Evolutionary conservation across 805 yeast species (phyloP).

Genomic region (Saturnispora sanitii): DNA sequence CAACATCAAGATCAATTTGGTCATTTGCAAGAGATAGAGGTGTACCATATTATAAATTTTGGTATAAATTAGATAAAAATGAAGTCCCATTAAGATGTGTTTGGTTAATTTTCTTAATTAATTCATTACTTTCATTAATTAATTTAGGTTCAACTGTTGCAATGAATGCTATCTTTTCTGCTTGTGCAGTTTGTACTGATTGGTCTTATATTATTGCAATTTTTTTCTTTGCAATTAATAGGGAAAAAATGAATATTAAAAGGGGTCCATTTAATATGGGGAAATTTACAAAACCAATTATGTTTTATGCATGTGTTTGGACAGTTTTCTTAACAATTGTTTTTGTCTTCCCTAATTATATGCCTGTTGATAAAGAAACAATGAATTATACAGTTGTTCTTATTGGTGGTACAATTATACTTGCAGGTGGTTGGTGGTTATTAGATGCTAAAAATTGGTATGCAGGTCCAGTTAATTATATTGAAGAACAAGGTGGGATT

Average conservation of each 20-base stretch:
- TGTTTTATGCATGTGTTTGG: constrained; percentile 35
- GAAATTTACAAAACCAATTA: constrained; percentile 30
- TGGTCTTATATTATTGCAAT: constrained; percentile 42
- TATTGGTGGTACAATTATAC: constrained; percentile 31
- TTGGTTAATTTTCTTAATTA: constrained; percentile 32
- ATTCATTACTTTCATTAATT: constrained; percentile 37
- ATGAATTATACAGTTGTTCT: constrained; percentile 51
- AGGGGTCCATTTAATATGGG: constrained; percentile 45
- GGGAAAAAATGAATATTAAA: constrained; percentile 35
- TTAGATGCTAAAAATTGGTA: constrained; percentile 47
- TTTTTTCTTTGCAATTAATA: constrained; percentile 32
- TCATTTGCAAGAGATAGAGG: constrained; percentile 50
- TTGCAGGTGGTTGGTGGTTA: constrained; percentile 35
- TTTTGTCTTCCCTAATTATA: constrained; percentile 42
- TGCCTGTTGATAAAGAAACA: constrained; percentile 32
- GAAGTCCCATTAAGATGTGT: constrained; percentile 36
- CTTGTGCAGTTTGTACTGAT: constrained; percentile 42
- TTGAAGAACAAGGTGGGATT: constrained; percentile 28
- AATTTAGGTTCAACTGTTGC: constrained; percentile 35
- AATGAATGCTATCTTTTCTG: constrained; percentile 45
- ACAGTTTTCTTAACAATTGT: constrained; percentile 38
- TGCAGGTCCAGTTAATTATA: constrained; percentile 42
- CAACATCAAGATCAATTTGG: constrained; percentile 44
- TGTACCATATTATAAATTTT: constrained; percentile 35
- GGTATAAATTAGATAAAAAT: constrained; percentile 32